Evolutionary conservation across 352 stramenopile species (phyloP).

Genomic region (Phytophthora constricta): DNA sequence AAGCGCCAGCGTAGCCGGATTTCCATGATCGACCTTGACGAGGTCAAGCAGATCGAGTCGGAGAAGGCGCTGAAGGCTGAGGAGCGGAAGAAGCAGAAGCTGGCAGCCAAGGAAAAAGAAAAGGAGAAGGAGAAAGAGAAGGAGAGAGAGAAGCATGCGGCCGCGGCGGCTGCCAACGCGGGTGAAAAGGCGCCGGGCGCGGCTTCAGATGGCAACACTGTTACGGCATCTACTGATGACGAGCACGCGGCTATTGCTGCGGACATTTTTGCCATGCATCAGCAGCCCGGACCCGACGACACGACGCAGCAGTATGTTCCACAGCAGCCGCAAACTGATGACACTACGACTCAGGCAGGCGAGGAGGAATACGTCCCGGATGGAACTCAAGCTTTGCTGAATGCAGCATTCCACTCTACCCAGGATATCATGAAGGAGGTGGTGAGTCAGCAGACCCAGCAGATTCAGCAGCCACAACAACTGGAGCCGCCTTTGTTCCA

Average conservation of each 20-base stretch:
- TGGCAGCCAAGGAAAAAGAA: constrained; percentile 47
- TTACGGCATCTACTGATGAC: constrained; percentile 18
- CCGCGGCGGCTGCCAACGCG: constrained; percentile 4
- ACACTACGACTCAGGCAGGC: constrained; percentile 8
- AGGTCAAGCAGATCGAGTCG: constrained; percentile 89
- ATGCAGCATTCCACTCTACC: constrained; percentile 75
- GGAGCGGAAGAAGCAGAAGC: constrained; percentile 80
- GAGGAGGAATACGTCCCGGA: constrained; percentile 51
- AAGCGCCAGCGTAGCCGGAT: constrained; percentile 87
- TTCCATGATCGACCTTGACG: constrained; percentile 89
- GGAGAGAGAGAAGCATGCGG: constrained; percentile 35
- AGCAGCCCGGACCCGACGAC: constrained; percentile 38
- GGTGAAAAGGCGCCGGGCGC: constrained; percentile 21
- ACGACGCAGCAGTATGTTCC: constrained; percentile 25
- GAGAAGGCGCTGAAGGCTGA: constrained; percentile 87
- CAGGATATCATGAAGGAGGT: constrained; percentile 80
- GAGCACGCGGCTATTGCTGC: constrained; percentile 45
- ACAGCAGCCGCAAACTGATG: constrained; percentile 27
- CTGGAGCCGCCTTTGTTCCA: constrained; percentile 43
- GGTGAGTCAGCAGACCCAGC: constrained; percentile 55
- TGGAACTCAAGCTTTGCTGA: constrained; percentile 70
- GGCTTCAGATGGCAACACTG: constrained; percentile 14
- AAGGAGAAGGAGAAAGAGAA: constrained; percentile 45
- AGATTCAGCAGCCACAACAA: constrained; percentile 42
- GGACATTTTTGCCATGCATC: constrained; percentile 48